Percentiles rank a stretch among this genome's conserved stretches.
Evolutionary conservation across 1,139 yeast species (phyloP).

Genomic region (Geotrichum aggregatum): DNA sequence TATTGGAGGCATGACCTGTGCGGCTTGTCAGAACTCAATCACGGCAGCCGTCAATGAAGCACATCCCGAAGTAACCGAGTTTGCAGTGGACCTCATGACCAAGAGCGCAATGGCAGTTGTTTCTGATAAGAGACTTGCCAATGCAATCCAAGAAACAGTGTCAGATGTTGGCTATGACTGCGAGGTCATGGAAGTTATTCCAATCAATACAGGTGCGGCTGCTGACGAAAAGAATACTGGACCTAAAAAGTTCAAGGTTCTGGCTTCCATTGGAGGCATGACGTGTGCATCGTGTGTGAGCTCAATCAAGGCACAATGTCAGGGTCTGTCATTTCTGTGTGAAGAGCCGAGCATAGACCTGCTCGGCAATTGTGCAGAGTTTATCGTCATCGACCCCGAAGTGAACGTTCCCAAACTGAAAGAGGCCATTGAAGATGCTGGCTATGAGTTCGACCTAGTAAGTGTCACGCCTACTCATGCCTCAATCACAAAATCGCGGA

Average conservation of each 20-base stretch:
- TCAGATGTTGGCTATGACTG: conserved; percentile 58
- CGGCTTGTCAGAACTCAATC: conserved; percentile 53
- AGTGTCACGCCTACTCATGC: conserved; percentile 24
- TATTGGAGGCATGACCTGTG: conserved; percentile 64
- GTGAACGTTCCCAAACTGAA: conserved; percentile 41
- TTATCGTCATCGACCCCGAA: conserved; percentile 43
- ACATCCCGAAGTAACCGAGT: conserved; percentile 37
- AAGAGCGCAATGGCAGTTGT: conserved; percentile 37
- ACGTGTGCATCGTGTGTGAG: conserved; percentile 70
- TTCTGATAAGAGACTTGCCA: conserved; percentile 49
- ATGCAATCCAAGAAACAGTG: conserved; percentile 46
- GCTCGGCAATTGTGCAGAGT: conserved; percentile 58
- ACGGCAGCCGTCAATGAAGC: conserved; percentile 43
- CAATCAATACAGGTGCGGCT: conserved; percentile 41
- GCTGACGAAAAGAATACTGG: conserved; percentile 27
- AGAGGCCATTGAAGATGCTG: conserved; percentile 57
- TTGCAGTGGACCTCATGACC: conserved; percentile 38
- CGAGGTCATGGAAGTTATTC: conserved; percentile 55
- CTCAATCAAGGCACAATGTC: conserved; percentile 50
- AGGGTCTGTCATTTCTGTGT: conserved; percentile 49
- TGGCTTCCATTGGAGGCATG: conserved; percentile 67
- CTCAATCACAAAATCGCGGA: conserved; percentile 41
- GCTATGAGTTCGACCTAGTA: conserved; percentile 53
- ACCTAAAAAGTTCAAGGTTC: conserved; percentile 42
- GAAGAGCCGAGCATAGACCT: conserved; percentile 52